Evolutionary conservation across 768 basidiomycete species (phyloP), one percentile per base, ranked within the genome.

Genomic region (Exidia glandulosa): DNA sequence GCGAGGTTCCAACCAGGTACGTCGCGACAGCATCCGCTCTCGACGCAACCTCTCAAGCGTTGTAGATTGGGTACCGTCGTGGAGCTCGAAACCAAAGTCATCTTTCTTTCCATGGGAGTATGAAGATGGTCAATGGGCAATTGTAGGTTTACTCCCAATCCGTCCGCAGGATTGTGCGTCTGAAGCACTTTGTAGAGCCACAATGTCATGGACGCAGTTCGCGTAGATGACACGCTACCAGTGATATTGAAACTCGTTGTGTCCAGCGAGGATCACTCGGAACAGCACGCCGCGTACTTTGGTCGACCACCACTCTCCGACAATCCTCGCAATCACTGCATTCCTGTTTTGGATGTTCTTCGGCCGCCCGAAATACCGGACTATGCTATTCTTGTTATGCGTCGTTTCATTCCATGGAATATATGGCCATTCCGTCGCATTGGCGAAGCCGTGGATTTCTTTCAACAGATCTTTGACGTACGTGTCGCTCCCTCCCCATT

Each of bases 181-280:
- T n/a, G n/a, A n/a, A n/a, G n/a, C n/a, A n/a, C n/a, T n/a, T n/a
- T 37, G 19, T 19, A 37, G 36, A 9, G 36, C 36, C 10, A 37
- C 36, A 37, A 60, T 54, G 58, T 63, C 3, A 61, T 72, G 14
- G 76, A 75, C 61, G 76, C 66, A 0, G 64, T 63, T 1, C 68
- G 74, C 1, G 2, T 63, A 6, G 58, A 37, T 9, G 73, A 77
- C 59, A 69, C 67, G 3, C 33, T 58, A 1, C 65, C 31, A 12
- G 71, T 77, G 13, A 31, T 57, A 0, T 60, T 79, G 30, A 77
- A 77, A 58, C 32, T n/a, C n/a, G n/a, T n/a, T n/a, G n/a, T n/a
- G n/a, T n/a, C 61, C 14, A 32, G 72, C 1, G 12, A 48, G 25
- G 47, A 33, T 30, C 7, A 66, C 0, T 54, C 66, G 12, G 73